These are phyloP conservation scores for Fusarium subglutinans DNA, from an alignment of 2,329 filamentous ascomycete species.

Conservation along the genomic window DNA sequence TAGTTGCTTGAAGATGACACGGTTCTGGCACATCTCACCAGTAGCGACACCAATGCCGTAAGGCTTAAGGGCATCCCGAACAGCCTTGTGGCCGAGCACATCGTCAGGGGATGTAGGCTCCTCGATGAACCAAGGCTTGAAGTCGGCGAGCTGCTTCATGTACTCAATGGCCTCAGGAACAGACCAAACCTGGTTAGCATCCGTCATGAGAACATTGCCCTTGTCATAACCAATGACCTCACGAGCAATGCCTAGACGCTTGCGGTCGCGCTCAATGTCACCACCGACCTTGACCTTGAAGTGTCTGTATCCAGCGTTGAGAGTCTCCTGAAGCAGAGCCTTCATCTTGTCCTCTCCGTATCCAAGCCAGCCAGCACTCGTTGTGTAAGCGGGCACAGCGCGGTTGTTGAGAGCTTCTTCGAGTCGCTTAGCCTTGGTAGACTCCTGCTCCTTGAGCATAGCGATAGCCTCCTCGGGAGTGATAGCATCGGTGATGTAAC, in stretches of 20 bases:
- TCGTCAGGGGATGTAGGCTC: slow-evolving; percentile 93
- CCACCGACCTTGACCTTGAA: slow-evolving; percentile 93
- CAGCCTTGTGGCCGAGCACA: slow-evolving; percentile 85
- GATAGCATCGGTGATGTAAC: slow-evolving; percentile 93
- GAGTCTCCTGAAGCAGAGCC: slow-evolving; percentile 75
- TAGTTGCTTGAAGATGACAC: slow-evolving; percentile 93
- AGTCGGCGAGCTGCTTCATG: slow-evolving; percentile 83
- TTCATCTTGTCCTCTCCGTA: slow-evolving; percentile 91
- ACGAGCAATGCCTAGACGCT: slow-evolving; percentile 76
- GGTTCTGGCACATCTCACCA: slow-evolving; percentile 95
- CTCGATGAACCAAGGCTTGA: slow-evolving; percentile 94
- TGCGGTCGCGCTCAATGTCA: slow-evolving; percentile 75
- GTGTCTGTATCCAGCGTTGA: slow-evolving; percentile 79
- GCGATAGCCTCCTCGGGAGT: slow-evolving; percentile 83
- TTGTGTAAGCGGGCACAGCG: slow-evolving; percentile 91
- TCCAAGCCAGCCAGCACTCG: slow-evolving; percentile 89
- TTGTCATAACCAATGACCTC: slow-evolving; percentile 83
- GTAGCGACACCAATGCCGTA: slow-evolving; percentile 86
- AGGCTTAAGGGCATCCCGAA: slow-evolving; percentile 80
- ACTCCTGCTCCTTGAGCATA: slow-evolving; percentile 72
- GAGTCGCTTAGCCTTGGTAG: slow-evolving; percentile 75
- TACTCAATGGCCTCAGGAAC: slow-evolving; percentile 89
- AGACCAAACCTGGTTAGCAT: slow-evolving; percentile 93
- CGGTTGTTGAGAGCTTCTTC: slow-evolving; percentile 76
- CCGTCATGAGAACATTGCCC: slow-evolving; percentile 89